phyloP scores from a whole-genome alignment of 768 basidiomycete species.

The Cubamyces lactineus region DNA sequence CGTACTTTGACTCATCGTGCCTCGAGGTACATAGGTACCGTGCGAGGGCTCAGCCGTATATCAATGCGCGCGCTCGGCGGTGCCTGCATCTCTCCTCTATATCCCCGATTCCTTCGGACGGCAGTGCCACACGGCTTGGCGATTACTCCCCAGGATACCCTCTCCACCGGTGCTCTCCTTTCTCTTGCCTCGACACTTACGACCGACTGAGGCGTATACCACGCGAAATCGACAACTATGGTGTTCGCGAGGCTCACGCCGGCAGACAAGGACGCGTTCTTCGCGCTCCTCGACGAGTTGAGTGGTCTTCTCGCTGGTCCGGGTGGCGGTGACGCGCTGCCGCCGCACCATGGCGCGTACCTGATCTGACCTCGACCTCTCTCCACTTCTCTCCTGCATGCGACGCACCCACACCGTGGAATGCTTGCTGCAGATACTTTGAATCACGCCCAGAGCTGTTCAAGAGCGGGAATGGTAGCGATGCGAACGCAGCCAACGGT shows the following conservation, averaged over 20 bases:
- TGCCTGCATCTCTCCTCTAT: not conserved
- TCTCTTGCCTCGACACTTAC: not conserved
- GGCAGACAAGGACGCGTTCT: conserved; percentile 82
- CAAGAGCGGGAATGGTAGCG: conserved; percentile 18
- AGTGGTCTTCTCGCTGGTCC: conserved; percentile 9
- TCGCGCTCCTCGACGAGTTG: conserved; percentile 80
- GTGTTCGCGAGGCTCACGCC: conserved; percentile 68
- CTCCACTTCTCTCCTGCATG: not conserved
- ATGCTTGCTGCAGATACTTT: conserved; percentile 62
- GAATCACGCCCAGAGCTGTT: conserved; percentile 70
- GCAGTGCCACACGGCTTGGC: no score
- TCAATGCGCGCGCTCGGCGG: no score
- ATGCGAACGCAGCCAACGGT: conserved; percentile 1
- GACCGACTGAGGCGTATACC: not conserved
- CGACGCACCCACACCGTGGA: not conserved
- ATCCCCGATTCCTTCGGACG: not conserved
- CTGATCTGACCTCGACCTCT: conserved; percentile 1
- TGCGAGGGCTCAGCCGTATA: no score
- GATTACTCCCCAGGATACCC: no score
- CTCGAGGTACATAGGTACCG: not conserved
- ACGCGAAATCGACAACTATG: conserved; percentile 45
- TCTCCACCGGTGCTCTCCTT: not conserved
- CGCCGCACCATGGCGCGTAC: not conserved
- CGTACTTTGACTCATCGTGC: not conserved
- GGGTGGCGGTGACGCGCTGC: not conserved